phyloP scores from a whole-genome alignment of 2,329 filamentous ascomycete genomes.

The Pseudopithomyces chartarum region DNA sequence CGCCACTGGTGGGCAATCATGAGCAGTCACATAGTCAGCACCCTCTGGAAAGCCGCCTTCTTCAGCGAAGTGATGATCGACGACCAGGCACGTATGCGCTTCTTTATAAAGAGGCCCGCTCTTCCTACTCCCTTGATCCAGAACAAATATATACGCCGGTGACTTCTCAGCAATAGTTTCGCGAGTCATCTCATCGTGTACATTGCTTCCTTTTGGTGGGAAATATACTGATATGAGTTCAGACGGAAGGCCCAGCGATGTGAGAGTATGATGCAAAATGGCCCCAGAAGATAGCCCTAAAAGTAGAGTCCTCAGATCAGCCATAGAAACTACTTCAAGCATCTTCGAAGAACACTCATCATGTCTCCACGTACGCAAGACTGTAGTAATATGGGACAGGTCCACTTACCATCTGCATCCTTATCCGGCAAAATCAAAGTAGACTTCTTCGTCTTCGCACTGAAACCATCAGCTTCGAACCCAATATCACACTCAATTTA shows the following conservation, averaged over 20 bases:
- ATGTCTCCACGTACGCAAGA: too few species aligned
- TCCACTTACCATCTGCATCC: constrained; percentile 63
- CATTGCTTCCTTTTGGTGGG: constrained; percentile 62
- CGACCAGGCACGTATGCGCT: constrained; percentile 60
- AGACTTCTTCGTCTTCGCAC: constrained; percentile 56
- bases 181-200: constrained; percentile 62
- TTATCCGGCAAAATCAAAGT: constrained; percentile 71
- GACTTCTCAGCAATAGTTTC: constrained; percentile 55
- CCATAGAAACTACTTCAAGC: too few species aligned
- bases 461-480: constrained; percentile 31
- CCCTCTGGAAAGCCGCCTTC: constrained; percentile 63
- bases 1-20: constrained; percentile 67
- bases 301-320: too few species aligned
- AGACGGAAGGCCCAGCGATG: constrained; percentile 61
- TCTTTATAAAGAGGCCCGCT: constrained; percentile 59
- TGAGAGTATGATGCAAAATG: constrained; percentile 65
- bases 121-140: constrained; percentile 67
- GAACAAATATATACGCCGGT: constrained; percentile 65
- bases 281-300: constrained; percentile 61
- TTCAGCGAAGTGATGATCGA: constrained; percentile 67
- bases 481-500: background rate
- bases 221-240: constrained; percentile 63
- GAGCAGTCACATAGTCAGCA: constrained; percentile 64
- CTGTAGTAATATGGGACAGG: too few species aligned
- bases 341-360: too few species aligned